A percentile compares a stretch with the other conserved stretches of the same genome.
Evolutionary conservation across 306 rosid species (phyloP).

Genomic region (Vigna unguiculata): DNA sequence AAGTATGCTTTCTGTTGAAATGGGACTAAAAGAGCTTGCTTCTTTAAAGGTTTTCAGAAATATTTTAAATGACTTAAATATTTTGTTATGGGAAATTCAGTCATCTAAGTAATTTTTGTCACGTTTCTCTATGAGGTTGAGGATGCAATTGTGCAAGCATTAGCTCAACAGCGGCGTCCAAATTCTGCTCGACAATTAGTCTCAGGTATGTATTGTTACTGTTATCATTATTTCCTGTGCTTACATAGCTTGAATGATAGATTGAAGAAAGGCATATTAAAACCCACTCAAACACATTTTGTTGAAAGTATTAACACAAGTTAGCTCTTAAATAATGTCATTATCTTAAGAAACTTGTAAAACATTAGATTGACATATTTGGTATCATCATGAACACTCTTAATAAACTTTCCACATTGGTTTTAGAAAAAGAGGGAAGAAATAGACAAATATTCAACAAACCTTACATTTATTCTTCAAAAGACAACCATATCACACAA

Average conservation of each 20-base stretch:
- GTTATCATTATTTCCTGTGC: constrained; percentile 35
- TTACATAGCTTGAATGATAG: constrained; percentile 22
- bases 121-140: constrained; percentile 63
- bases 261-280: background rate
- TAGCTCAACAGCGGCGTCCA: constrained; percentile 87
- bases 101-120: constrained; percentile 28
- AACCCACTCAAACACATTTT: background rate
- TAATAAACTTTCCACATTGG: background rate
- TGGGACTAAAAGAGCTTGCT: constrained; percentile 95
- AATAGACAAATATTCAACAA: background rate
- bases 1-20: constrained; percentile 96
- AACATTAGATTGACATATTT: too few species aligned
- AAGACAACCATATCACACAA: background rate
- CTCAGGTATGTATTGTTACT: constrained; percentile 58
- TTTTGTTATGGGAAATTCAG: background rate
- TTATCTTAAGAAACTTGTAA: too few species aligned
- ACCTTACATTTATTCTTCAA: background rate
- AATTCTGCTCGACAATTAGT: constrained; percentile 74
- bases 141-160: constrained; percentile 85
- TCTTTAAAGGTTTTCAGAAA: constrained; percentile 70
- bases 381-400: background rate
- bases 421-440: background rate
- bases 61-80: too few species aligned
- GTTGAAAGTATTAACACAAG: background rate
- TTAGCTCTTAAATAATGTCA: background rate